These are phyloP conservation scores for Mortierella hygrophila DNA, from an alignment of 192 early-diverging fungal species.

Conservation along the genomic window DNA sequence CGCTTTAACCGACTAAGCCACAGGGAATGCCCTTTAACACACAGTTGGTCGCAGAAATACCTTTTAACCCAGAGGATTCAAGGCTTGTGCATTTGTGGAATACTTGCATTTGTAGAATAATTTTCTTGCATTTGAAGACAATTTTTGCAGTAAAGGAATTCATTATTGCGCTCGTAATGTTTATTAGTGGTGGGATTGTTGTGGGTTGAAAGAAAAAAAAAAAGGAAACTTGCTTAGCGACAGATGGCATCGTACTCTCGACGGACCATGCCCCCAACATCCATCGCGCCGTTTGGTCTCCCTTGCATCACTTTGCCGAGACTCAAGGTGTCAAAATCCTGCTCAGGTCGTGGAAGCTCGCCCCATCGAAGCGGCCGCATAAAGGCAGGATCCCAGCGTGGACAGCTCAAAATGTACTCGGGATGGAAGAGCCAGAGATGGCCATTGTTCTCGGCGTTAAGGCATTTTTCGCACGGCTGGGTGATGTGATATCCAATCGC, in stretches of 20 bases:
- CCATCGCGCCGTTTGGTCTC: not conserved
- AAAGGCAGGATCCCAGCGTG: slow-evolving; percentile 10
- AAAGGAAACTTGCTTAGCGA: not conserved
- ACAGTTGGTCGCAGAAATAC: not conserved
- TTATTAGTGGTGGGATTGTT: not conserved
- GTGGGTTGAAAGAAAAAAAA: not conserved
- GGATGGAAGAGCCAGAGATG: slow-evolving; percentile 95
- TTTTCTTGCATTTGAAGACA: too few relatives aligned
- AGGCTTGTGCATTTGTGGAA: not conserved
- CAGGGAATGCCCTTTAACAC: slow-evolving; percentile 55
- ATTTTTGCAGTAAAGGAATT: too few relatives aligned
- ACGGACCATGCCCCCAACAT: slow-evolving; percentile 44
- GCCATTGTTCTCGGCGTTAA: slow-evolving; percentile 92
- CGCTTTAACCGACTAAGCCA: slow-evolving; percentile 72
- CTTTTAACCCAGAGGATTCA: not conserved
- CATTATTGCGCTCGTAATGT: too few relatives aligned
- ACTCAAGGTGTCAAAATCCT: slow-evolving; percentile 37
- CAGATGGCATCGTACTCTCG: slow-evolving; percentile 44
- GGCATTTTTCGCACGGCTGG: slow-evolving; percentile 83
- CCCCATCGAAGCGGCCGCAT: slow-evolving; percentile 28
- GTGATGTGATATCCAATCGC: slow-evolving; percentile 84
- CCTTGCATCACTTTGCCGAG: slow-evolving; percentile 26
- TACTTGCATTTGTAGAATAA: not conserved
- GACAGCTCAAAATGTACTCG: slow-evolving; percentile 66
- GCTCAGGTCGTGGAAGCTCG: slow-evolving; percentile 37